Conservation (phyloP, 495 filamentous ascomycete species). For the Lichenothelia convexa region DNA sequence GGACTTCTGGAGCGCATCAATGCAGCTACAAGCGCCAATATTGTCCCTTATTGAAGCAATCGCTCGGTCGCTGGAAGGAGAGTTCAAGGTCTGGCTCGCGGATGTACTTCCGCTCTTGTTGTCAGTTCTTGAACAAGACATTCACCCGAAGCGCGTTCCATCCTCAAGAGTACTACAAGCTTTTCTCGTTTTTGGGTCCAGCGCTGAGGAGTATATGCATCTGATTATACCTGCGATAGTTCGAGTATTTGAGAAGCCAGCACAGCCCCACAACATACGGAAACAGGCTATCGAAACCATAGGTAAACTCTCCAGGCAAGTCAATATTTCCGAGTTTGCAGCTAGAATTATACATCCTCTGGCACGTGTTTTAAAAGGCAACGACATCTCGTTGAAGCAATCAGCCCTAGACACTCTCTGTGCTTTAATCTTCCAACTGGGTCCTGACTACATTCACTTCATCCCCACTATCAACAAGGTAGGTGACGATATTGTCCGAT, state of each 20-base stretch:
- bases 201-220: constrained; percentile 96
- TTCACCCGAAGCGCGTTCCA: constrained; percentile 48
- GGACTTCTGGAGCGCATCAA: constrained; percentile 65
- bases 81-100: constrained; percentile 91
- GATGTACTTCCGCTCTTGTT: constrained; percentile 81
- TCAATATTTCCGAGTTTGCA: constrained; percentile 93
- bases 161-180: constrained; percentile 86
- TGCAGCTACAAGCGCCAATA: constrained; percentile 73
- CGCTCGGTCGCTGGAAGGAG: constrained; percentile 79
- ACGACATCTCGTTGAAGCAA: constrained; percentile 53
- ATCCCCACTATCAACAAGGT: constrained; percentile 75
- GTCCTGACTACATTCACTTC: constrained; percentile 86
- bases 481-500: not conserved
- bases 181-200: constrained; percentile 90
- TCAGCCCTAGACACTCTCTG: constrained; percentile 91
- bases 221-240: constrained; percentile 95
- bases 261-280: constrained; percentile 56
- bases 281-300: constrained; percentile 88
- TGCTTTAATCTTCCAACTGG: constrained; percentile 86
- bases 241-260: constrained; percentile 67
- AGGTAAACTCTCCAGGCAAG: constrained; percentile 82
- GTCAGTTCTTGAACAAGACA: constrained; percentile 72
- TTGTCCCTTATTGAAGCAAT: constrained; percentile 82
- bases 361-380: constrained; percentile 52
- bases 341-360: constrained; percentile 87